A percentile compares a stretch with the other conserved stretches of the same genome.
phyloP scores from a whole-genome alignment of 805 yeast genomes.

The Metschnikowia dekortorum region DNA sequence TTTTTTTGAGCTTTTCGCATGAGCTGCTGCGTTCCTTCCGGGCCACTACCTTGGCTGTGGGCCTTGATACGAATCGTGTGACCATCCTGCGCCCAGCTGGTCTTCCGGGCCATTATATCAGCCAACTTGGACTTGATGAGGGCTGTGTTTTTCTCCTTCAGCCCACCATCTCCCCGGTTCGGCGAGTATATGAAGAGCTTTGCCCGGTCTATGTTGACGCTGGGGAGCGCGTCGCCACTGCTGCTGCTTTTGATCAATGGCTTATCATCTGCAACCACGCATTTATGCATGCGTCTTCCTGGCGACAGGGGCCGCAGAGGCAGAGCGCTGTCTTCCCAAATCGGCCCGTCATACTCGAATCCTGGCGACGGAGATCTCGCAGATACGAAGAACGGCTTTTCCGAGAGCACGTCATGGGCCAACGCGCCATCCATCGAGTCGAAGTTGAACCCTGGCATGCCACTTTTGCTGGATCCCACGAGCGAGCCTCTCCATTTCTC shows the following conservation, averaged over 20 bases:
- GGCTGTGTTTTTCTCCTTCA: slow-evolving; percentile 4
- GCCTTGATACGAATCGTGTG: background rate
- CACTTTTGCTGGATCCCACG: slow-evolving; percentile 9
- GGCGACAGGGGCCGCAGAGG: slow-evolving; percentile 4
- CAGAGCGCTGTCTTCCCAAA: slow-evolving; percentile 12
- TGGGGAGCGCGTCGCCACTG: slow-evolving; percentile 2
- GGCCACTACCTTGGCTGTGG: background rate
- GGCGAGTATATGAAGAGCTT: slow-evolving; percentile 6
- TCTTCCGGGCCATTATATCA: background rate
- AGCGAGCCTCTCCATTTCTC: slow-evolving; percentile 43
- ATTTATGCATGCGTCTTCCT: background rate
- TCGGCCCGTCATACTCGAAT: slow-evolving; percentile 12
- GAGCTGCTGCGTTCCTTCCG: background rate
- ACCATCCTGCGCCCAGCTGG: background rate
- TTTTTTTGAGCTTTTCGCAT: slow-evolving; percentile 8
- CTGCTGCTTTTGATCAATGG: slow-evolving; percentile 13
- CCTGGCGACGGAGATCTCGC: slow-evolving; percentile 16
- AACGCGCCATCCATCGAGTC: slow-evolving; percentile 8
- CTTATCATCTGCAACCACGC: slow-evolving; percentile 14
- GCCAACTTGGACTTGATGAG: slow-evolving; percentile 4
- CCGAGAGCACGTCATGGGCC: slow-evolving; percentile 5
- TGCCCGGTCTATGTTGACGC: slow-evolving; percentile 8
- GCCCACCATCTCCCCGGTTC: background rate
- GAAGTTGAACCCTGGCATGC: slow-evolving; percentile 3
- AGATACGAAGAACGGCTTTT: slow-evolving; percentile 5